Base-by-base conservation (phyloP, 768 basidiomycete species). In the Podaxis mareebaensis region DNA sequence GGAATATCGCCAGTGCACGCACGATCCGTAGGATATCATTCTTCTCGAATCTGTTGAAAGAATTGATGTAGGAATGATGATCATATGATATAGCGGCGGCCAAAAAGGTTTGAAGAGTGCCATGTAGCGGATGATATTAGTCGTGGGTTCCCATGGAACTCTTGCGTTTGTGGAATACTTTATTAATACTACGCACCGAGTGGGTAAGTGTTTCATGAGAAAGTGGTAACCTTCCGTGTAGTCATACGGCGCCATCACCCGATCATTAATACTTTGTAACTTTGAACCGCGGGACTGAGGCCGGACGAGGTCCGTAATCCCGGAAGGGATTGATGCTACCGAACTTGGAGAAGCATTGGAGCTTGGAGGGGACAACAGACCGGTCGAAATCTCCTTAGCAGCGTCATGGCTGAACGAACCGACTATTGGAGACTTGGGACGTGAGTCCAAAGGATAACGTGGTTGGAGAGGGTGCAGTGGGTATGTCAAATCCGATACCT, bases 151-250 rank as follows among this genome's bases (percentile, higher is more conserved):
- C 76, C 71, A 67, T 71, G 75, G 77, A 80, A 79, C 77, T 72
- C 76, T 75, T 73, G 71, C 67, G 70, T 69, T 10, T 61, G 73
- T 68, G 69, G 67, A 68, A 61, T 70, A 66, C 20, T 46, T 46
- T 42, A n/a, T 46, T 46, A 69, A 74, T 73, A 68, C 73, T 68
- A 87, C 90, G 76, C 73, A 92, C 94, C 90, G 85, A 69, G 79
- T 85, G 48, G 90, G 90, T 56, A 99, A 80, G 75, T 95, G 92
- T 77, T 94, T 92, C 94, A 99, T 98, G 68, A 98, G 80, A 73
- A 92, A 93, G 74, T 97, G 96, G 72, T 98, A 98, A 22, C 95
- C 95, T 78, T 97, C 91, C 15, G 94, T 96, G 70, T 98, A 97
- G 73, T 96, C 95, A 71, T 95, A 96, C 4, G 94, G 91, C 70